These are phyloP conservation scores for Alternaria tenuissima DNA, from an alignment of 2,329 filamentous ascomycete species.

Conservation along the genomic window DNA sequence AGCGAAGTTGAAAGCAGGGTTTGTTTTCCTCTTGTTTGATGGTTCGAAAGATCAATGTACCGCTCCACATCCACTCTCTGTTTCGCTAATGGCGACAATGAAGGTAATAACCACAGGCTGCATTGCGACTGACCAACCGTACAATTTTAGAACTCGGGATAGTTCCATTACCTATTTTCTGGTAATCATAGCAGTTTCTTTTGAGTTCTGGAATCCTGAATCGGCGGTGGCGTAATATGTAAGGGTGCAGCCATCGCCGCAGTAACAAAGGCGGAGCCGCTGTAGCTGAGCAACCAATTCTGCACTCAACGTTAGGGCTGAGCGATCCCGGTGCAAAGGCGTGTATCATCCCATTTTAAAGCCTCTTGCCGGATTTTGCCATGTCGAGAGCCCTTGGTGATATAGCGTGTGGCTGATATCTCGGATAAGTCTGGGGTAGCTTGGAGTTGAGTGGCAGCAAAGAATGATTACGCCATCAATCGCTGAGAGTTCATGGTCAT, in stretches of 20 bases:
- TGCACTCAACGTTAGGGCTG: not conserved
- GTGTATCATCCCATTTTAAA: not conserved
- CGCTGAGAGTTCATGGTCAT: not conserved
- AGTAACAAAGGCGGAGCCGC: slow-evolving; percentile 3
- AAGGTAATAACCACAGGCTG: not conserved
- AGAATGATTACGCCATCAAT: not conserved
- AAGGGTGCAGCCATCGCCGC: slow-evolving; percentile 4
- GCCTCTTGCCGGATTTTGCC: not conserved
- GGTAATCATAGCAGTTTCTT: not conserved
- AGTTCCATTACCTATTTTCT: not conserved
- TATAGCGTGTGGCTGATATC: not conserved
- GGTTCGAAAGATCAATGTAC: not conserved
- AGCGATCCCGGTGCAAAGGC: not conserved
- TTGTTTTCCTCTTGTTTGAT: not conserved
- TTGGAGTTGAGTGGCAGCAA: not conserved
- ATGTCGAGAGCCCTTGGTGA: not conserved
- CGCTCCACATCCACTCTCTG: not conserved
- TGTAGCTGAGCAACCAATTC: not conserved
- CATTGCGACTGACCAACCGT: not conserved
- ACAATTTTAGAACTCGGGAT: not conserved
- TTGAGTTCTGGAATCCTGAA: not conserved
- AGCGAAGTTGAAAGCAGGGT: not conserved
- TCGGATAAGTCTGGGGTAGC: not conserved
- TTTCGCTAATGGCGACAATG: not conserved
- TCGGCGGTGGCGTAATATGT: not conserved